Evolutionary conservation across 2,329 filamentous ascomycete genomes (phyloP).

Genomic region (Aspergillus tubingensis): DNA sequence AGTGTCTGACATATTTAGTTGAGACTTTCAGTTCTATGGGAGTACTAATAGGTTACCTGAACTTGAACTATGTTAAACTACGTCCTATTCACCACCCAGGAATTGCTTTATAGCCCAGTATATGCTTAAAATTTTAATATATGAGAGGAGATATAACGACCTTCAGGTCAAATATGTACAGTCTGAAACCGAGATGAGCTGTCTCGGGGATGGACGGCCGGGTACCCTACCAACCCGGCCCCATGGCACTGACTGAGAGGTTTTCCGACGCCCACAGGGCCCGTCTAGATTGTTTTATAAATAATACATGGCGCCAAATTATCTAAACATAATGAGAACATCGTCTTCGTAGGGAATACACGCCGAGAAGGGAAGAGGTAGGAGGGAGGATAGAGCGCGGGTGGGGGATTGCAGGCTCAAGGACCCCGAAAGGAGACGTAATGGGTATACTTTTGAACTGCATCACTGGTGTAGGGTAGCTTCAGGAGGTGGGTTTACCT

Average conservation of each 20-base stretch:
- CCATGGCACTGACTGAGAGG: constrained; percentile 12
- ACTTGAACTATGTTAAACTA: background rate
- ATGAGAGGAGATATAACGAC: constrained; percentile 21
- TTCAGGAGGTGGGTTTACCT: background rate
- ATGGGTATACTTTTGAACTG: background rate
- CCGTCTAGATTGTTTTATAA: constrained; percentile 21
- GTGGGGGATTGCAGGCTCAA: constrained; percentile 2
- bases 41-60: too few relatives aligned
- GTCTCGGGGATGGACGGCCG: background rate
- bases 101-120: background rate
- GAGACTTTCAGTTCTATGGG: too few relatives aligned
- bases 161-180: constrained; percentile 21
- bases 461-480: background rate
- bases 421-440: background rate
- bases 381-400: background rate
- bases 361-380: constrained; percentile 5
- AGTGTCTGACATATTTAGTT: too few relatives aligned
- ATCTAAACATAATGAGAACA: constrained; percentile 12
- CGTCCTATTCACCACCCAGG: background rate
- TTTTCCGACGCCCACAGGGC: constrained; percentile 21
- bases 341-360: constrained; percentile 15
- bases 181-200: constrained; percentile 7
- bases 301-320: constrained; percentile 22
- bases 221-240: background rate
- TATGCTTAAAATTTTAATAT: background rate